A percentile compares a stretch with the other conserved stretches of the same genome.
These are phyloP conservation scores for Cryptococcus sp. DNA, from an alignment of 1,284 basidiomycete genomes.

Conservation along the genomic window DNA sequence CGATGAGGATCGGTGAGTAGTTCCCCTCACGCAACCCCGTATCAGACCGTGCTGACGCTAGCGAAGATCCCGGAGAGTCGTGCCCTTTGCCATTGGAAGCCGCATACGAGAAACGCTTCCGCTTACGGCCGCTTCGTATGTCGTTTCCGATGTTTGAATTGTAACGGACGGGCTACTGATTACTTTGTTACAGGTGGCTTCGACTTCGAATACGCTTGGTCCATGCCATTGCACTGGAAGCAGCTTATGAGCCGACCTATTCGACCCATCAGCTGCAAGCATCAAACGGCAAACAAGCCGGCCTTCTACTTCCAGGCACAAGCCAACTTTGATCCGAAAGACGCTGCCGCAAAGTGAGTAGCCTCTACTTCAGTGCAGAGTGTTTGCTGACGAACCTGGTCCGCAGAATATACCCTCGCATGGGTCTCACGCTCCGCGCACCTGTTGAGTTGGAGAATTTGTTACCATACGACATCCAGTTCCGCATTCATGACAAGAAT, in stretches of 20 bases:
- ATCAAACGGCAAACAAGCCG: slow-evolving; percentile 77
- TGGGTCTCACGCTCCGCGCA: slow-evolving; percentile 84
- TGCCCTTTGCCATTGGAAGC: slow-evolving; percentile 90
- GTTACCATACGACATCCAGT: slow-evolving; percentile 92
- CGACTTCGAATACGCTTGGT: slow-evolving; percentile 72
- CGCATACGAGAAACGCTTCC: slow-evolving; percentile 78
- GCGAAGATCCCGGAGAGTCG: slow-evolving; percentile 75
- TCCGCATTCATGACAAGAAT: slow-evolving; percentile 95
- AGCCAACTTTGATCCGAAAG: slow-evolving; percentile 75
- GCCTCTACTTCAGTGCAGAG: not conserved
- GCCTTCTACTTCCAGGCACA: slow-evolving; percentile 95
- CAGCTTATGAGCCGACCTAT: slow-evolving; percentile 78
- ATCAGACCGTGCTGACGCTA: slow-evolving; percentile 8
- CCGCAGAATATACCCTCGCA: slow-evolving; percentile 74
- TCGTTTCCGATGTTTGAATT: slow-evolving; percentile 17
- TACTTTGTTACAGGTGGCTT: slow-evolving; percentile 64
- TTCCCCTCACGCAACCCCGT: not conserved
- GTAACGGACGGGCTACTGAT: not conserved
- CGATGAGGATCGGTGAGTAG: slow-evolving; percentile 78
- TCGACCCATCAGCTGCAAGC: slow-evolving; percentile 82
- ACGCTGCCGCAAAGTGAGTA: slow-evolving; percentile 63
- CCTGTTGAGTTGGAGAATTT: slow-evolving; percentile 97
- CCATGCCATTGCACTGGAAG: slow-evolving; percentile 83
- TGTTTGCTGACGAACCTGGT: slow-evolving; percentile 1
- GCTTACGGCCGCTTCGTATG: slow-evolving; percentile 90